Base-by-base conservation (phyloP, 2,329 filamentous ascomycete genomes). In the Exutisphaerella laricina region DNA sequence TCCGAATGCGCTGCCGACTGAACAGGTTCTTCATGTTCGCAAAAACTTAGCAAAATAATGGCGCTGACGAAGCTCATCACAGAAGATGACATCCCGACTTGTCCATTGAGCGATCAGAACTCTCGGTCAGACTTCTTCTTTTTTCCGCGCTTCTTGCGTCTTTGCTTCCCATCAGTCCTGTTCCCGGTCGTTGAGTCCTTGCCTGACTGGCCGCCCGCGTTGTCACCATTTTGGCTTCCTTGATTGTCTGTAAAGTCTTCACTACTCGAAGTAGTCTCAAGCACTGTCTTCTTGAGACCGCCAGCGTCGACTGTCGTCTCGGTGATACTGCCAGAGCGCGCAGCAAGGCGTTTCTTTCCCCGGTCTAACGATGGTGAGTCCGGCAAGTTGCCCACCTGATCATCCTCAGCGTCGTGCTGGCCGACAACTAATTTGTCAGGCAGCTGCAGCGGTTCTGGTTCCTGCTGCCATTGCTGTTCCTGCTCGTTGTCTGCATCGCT, bases 261-360 rank as follows among this genome's bases (percentile, higher is more conserved):
- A n/a, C 36, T 39, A 21, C 25, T 30, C 25, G 36, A 39, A 4
- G 17, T 39, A 23, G 18, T 43, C 23, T 37, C 40, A 14, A 43
- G 17, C 4, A 43, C 32, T 3, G 22, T 25, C 40, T 43, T 43
- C 25, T 31, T 25, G 12, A 43, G 26, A 9, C 40, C 40, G 16
- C 31, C 31, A 3, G 25, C 30, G 9, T 36, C 32, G 9, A 43
- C 23, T 6, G 32, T 20, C 29, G 22, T 43, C 13, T 43, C 40
- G 8, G 32, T 36, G 14, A 43, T 43, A 32, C 40, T 43, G 9
- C 40, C 40, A 13, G 40, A 43, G 23, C 40, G 31, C 5, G 40
- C 9, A 29, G 37, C 23, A 20, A 39, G 13, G 26, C 37, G 23
- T 26, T 30, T 39, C 12, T 29, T 39, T 14, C 12, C 29, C 10